Conservation (phyloP, 2,329 filamentous ascomycete genomes). For the Aspergillus jensenii region DNA sequence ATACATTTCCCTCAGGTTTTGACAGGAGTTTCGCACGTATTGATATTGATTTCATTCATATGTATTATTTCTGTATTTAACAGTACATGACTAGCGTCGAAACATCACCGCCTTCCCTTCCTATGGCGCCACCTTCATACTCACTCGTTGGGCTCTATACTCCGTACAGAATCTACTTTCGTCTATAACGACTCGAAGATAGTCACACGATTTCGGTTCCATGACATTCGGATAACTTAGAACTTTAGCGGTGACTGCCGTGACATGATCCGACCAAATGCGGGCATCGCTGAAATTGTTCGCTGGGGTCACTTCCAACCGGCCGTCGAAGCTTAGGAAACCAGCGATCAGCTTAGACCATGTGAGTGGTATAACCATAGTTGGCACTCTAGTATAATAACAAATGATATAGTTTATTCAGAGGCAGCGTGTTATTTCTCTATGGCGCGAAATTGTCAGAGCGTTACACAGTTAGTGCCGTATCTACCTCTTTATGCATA, state of each 20-base stretch:
- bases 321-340: conserved; percentile 35
- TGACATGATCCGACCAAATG: conserved; percentile 24
- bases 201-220: background rate
- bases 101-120: conserved; percentile 11
- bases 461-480: conserved; percentile 37
- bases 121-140: background rate
- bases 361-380: conserved; percentile 24
- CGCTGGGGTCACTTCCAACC: conserved; percentile 29
- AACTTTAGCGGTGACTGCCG: background rate
- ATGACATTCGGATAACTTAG: background rate
- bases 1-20: background rate
- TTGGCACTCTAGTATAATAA: conserved; percentile 1
- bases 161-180: background rate
- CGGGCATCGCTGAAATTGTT: conserved; percentile 27
- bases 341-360: conserved; percentile 40
- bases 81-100: background rate
- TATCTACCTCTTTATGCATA: background rate
- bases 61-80: background rate
- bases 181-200: background rate
- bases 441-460: conserved; percentile 45
- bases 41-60: background rate
- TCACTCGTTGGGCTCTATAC: too few species aligned
- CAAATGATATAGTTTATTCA: conserved; percentile 39
- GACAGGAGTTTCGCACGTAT: background rate
- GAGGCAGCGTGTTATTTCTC: conserved; percentile 41